Conservation (phyloP, 2,329 filamentous ascomycete genomes). For the Dendryphion nanum region DNA sequence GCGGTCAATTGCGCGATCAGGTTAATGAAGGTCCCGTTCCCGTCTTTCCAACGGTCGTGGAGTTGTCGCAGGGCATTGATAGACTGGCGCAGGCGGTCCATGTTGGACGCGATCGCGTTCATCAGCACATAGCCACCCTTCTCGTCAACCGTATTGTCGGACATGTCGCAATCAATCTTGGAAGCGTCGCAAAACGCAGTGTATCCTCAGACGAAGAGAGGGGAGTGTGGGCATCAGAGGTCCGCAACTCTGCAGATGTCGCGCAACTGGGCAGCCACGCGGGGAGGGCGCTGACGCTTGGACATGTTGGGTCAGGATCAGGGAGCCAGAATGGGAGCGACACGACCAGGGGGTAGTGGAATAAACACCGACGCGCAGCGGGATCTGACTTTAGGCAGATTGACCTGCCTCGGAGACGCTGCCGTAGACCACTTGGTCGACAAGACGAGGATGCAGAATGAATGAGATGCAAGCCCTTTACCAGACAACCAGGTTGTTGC, state of each 20-base stretch:
- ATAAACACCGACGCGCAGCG: slow-evolving; percentile 12
- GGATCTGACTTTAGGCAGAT: slow-evolving; percentile 14
- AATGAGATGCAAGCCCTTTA: too few relatives aligned
- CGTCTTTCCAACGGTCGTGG: slow-evolving; percentile 33
- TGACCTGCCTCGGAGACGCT: too few relatives aligned
- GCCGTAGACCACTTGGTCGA: too few relatives aligned
- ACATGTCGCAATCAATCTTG: too few relatives aligned
- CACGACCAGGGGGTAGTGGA: slow-evolving; percentile 2
- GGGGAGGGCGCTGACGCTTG: slow-evolving; percentile 7
- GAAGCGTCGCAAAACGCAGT: too few relatives aligned
- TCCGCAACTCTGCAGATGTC: slow-evolving; percentile 10
- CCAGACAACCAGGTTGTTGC: too few relatives aligned
- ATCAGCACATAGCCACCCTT: slow-evolving; percentile 30
- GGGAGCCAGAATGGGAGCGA: slow-evolving; percentile 3
- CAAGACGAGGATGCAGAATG: too few relatives aligned
- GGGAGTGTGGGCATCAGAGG: slow-evolving; percentile 5
- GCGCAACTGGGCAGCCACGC: slow-evolving; percentile 14
- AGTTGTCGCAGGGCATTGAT: slow-evolving; percentile 34
- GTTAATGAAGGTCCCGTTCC: slow-evolving; percentile 31
- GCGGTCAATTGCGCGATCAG: slow-evolving; percentile 36
- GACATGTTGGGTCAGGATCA: slow-evolving; percentile 6
- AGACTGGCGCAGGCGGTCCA: slow-evolving; percentile 28
- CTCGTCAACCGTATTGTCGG: slow-evolving; percentile 21
- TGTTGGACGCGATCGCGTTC: slow-evolving; percentile 26
- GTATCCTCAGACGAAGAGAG: neutral